phyloP scores from a whole-genome alignment of 805 yeast genomes.

The Sugiyamaella boreocaroliniensis region DNA sequence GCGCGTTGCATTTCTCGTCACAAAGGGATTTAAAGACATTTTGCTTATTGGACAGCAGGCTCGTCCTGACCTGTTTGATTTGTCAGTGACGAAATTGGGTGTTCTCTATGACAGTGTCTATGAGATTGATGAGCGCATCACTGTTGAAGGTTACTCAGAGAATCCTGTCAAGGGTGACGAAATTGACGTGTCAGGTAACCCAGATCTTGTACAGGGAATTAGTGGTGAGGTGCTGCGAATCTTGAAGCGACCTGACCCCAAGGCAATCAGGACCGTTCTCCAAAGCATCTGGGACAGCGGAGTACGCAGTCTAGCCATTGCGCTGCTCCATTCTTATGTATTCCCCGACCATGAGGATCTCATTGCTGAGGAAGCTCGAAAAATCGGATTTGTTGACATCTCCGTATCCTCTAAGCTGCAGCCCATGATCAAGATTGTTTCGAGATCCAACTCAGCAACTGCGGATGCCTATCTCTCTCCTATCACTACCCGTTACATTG shows the following conservation, averaged over 20 bases:
- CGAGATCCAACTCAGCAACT: conserved; percentile 69
- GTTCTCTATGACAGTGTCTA: conserved; percentile 68
- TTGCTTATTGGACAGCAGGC: conserved; percentile 84
- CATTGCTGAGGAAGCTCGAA: conserved; percentile 53
- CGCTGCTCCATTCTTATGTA: conserved; percentile 67
- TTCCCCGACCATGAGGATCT: conserved; percentile 60
- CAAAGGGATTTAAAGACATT: conserved; percentile 83
- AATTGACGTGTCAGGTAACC: conserved; percentile 25
- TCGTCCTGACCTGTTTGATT: conserved; percentile 82
- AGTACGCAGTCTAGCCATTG: conserved; percentile 61
- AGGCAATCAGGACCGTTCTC: conserved; percentile 39
- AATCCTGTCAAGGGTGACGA: conserved; percentile 43
- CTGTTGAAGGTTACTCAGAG: conserved; percentile 73
- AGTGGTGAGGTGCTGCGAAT: conserved; percentile 65
- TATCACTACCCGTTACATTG: conserved; percentile 57
- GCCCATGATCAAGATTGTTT: conserved; percentile 73
- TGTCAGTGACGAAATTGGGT: conserved; percentile 64
- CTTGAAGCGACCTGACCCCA: conserved; percentile 43
- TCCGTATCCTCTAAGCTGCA: conserved; percentile 62
- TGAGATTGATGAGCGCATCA: conserved; percentile 86
- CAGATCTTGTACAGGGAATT: conserved; percentile 45
- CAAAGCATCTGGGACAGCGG: conserved; percentile 47
- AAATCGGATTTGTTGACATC: conserved; percentile 61
- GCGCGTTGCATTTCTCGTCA: conserved; percentile 73
- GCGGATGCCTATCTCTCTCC: conserved; percentile 85